A percentile compares a stretch with the other conserved stretches of the same genome.
Evolutionary conservation across 768 basidiomycete genomes (phyloP).

Genomic region (Russula virescens): DNA sequence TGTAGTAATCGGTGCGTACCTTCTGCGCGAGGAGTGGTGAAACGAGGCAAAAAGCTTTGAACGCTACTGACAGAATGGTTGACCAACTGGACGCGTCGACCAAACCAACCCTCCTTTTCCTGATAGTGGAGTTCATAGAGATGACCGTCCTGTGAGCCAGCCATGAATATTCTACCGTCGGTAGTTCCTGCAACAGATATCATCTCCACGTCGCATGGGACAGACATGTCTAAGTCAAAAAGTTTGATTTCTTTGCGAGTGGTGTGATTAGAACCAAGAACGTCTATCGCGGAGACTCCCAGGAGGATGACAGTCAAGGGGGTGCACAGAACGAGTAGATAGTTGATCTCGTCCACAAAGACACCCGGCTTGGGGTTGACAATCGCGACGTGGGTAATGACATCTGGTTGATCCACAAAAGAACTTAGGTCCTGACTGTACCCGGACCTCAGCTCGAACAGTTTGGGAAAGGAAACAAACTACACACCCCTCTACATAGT

Average conservation of each 20-base stretch:
- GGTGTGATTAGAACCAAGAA: conserved; percentile 36
- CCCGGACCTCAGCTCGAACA: conserved; percentile 9
- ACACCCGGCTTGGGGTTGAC: conserved; percentile 81
- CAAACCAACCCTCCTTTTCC: conserved; percentile 88
- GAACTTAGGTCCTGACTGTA: conserved; percentile 82
- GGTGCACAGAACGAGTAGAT: conserved; percentile 86
- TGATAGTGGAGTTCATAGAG: conserved; percentile 92
- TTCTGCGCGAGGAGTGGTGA: conserved; percentile 55
- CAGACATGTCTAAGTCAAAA: conserved; percentile 82
- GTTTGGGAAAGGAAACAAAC: not conserved
- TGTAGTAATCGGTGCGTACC: conserved; percentile 41
- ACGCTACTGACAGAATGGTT: conserved; percentile 82
- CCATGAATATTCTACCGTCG: conserved; percentile 89
- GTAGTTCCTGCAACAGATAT: conserved; percentile 69
- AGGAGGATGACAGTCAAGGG: conserved; percentile 77
- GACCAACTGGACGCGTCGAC: conserved; percentile 74
- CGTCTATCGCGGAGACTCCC: conserved; percentile 58
- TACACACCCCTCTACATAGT: conserved; percentile 86
- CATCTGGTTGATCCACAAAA: conserved; percentile 87
- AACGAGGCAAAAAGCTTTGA: conserved; percentile 72
- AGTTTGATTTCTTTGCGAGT: conserved; percentile 72
- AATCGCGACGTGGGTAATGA: conserved; percentile 83
- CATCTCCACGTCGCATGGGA: conserved; percentile 82
- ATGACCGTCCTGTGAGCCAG: conserved; percentile 76
- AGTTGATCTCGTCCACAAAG: conserved; percentile 89